Base-by-base conservation (phyloP, 805 yeast species). In the Metschnikowia proteae region DNA sequence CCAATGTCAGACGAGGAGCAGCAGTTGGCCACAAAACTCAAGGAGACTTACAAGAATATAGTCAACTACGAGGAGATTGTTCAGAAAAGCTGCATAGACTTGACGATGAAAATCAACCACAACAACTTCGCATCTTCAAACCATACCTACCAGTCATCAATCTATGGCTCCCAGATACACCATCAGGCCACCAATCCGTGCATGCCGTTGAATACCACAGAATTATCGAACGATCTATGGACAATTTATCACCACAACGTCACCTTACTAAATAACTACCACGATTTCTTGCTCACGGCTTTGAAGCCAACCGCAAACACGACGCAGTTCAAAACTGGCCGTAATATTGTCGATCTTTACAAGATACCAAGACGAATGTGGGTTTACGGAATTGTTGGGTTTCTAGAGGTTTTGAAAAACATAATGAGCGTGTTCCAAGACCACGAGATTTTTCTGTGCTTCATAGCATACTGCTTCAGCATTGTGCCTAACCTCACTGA, bases 341-440 rank as follows among this genome's bases (percentile, higher is more conserved):
- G 81, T 60, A 88, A 86, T 55, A 80, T 87, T 42, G 87, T 87
- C 6, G 85, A 84, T 54, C 79, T 85, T 36, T 86, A 87, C 63
- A 81, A 89, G 63, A 85, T 87, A 38, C 87, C 88, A 32, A 74
- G 92, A 58, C 71, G 94, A 57, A 74, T 87, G 73, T 87, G 94
- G 94, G 91, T 87, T 6, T 86, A 86, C 63, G 95, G 95, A 26
- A 82, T 88, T 10, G 91, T 86, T 11, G 88, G 91, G 17, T 85
- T 86, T 57, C 66, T 86, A 43, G 94, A 86, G 62, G 89, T 86
- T 5, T 67, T 86, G 59, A 86, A 86, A 61, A 86, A 84, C 62
- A 84, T 86, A 42, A 80, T 82, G 51, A 82, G 85, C 17, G 80
- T 85, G 23, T 85, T 84, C 59, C 80, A 81, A 59, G 91, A 86